Percentiles rank a stretch among this genome's conserved stretches.
phyloP scores from a whole-genome alignment of 2,329 filamentous ascomycete genomes.

The Verticillium nubilum region DNA sequence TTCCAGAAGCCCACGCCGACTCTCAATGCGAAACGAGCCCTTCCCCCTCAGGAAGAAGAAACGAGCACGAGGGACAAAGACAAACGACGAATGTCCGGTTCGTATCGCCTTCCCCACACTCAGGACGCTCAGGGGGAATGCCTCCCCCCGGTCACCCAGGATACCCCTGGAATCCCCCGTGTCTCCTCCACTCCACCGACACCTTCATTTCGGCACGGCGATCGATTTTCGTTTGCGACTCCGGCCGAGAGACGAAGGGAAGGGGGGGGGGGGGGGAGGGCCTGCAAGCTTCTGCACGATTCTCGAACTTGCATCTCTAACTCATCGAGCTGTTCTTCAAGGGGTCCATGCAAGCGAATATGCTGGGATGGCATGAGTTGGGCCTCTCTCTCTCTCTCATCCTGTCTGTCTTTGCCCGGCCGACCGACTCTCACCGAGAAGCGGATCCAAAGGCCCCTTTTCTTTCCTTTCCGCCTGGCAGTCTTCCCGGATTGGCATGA shows the following conservation, averaged over 20 bases:
- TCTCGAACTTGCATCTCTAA: no score
- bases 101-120: not conserved
- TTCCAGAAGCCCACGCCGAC: not conserved
- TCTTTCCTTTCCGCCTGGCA: not conserved
- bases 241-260: not conserved
- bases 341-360: not conserved
- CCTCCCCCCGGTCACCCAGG: not conserved
- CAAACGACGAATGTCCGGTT: not conserved
- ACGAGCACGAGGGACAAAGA: not conserved
- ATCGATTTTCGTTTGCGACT: not conserved
- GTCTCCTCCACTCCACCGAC: not conserved
- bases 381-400: not conserved
- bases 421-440: not conserved
- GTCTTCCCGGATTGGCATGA: not conserved
- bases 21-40: not conserved
- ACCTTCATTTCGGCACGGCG: not conserved
- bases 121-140: not conserved
- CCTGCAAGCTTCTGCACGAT: no score
- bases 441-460: not conserved
- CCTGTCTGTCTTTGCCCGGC: no score
- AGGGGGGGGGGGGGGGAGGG: no score
- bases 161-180: not conserved
- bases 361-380: not conserved
- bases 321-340: not conserved
- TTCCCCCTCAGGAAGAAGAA: not conserved